These are phyloP conservation scores for Coemansia sp. DNA, from an alignment of 192 early-diverging fungal genomes.

Conservation along the genomic window DNA sequence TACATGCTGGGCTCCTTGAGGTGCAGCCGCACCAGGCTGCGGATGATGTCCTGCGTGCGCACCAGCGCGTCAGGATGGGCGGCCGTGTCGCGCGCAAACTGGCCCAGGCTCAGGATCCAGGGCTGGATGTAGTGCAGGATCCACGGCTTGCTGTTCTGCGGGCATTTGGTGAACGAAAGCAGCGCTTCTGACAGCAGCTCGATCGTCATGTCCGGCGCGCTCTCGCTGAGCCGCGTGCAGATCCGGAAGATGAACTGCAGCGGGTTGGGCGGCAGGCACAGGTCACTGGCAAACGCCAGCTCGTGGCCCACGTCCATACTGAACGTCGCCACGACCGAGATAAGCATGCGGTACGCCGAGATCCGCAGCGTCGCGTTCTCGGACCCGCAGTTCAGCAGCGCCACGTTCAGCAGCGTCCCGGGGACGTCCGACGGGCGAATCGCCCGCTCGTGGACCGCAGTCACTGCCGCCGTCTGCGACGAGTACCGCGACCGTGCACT, in stretches of 20 bases:
- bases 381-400: constrained; percentile 80
- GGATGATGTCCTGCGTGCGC: constrained; percentile 68
- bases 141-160: constrained; percentile 65
- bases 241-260: constrained; percentile 76
- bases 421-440: constrained; percentile 87
- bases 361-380: constrained; percentile 74
- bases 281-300: constrained; percentile 69
- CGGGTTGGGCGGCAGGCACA: constrained; percentile 88
- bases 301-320: constrained; percentile 78
- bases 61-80: constrained; percentile 33
- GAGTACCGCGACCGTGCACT: constrained; percentile 66
- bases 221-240: constrained; percentile 70
- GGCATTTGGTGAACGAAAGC: constrained; percentile 72
- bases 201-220: constrained; percentile 73
- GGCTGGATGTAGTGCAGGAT: constrained; percentile 87
- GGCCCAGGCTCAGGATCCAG: constrained; percentile 76
- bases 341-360: constrained; percentile 88
- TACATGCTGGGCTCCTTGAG: constrained; percentile 81
- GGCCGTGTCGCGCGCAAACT: constrained; percentile 49
- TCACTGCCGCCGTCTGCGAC: constrained; percentile 24
- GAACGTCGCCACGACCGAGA: constrained; percentile 71
- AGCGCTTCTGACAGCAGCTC: constrained; percentile 86
- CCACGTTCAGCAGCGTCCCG: constrained; percentile 87
- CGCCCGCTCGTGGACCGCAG: constrained; percentile 63
- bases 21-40: constrained; percentile 73